Percentiles rank a stretch among this genome's conserved stretches.
Conservation (phyloP, 495 filamentous ascomycete species). For the Viridothelium virens region DNA sequence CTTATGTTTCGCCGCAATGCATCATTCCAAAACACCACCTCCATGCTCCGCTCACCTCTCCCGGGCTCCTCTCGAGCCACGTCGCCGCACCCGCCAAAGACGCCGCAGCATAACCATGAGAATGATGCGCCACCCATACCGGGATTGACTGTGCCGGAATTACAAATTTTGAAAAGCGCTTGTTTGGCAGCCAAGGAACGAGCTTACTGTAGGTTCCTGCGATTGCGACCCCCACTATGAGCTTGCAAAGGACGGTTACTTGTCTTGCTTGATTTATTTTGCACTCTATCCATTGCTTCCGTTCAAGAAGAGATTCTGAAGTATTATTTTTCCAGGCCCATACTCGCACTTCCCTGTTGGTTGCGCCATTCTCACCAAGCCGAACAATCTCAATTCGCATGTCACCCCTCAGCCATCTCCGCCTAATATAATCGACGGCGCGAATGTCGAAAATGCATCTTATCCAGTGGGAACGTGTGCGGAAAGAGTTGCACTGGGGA, state of each 20-base stretch:
- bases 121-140: constrained; percentile 33
- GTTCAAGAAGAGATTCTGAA: background rate
- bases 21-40: constrained; percentile 9
- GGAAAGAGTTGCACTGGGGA: constrained; percentile 78
- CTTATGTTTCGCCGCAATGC: constrained; percentile 8
- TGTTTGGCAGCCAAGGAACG: constrained; percentile 57
- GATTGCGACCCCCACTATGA: background rate
- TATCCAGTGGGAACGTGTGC: constrained; percentile 92
- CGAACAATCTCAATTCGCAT: constrained; percentile 1
- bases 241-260: background rate
- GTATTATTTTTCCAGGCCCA: constrained; percentile 47
- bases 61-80: constrained; percentile 6
- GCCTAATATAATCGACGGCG: constrained; percentile 46
- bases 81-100: constrained; percentile 9
- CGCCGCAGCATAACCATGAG: background rate
- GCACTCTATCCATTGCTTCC: background rate
- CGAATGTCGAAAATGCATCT: constrained; percentile 88
- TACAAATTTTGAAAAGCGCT: constrained; percentile 51
- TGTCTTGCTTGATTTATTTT: background rate
- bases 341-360: constrained; percentile 94
- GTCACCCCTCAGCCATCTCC: constrained; percentile 42
- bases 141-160: constrained; percentile 50
- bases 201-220: constrained; percentile 60
- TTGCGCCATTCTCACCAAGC: constrained; percentile 54
- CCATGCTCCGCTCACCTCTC: constrained; percentile 3